Evolutionary conservation across 805 yeast species (phyloP).

Genomic region (Suhomyces sp.): DNA sequence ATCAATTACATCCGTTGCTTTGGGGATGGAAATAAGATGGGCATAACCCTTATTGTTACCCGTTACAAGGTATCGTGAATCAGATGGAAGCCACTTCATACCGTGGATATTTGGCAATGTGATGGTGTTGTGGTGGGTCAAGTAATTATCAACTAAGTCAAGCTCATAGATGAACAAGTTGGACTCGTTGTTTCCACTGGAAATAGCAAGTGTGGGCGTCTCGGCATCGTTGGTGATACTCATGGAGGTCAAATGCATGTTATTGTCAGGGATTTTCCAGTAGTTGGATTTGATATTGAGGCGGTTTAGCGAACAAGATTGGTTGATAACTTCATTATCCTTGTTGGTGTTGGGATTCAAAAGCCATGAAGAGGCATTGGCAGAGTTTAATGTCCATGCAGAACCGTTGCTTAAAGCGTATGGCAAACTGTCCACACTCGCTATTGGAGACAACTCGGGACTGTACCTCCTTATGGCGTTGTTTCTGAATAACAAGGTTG

Average conservation of each 20-base stretch:
- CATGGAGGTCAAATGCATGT: conserved; percentile 47
- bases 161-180: conserved; percentile 55
- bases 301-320: conserved; percentile 41
- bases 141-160: conserved; percentile 35
- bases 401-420: conserved; percentile 6
- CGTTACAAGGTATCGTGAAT: conserved; percentile 49
- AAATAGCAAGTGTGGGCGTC: conserved; percentile 49
- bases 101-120: conserved; percentile 54
- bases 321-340: conserved; percentile 37
- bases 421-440: conserved; percentile 18
- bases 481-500: conserved; percentile 41
- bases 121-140: conserved; percentile 61
- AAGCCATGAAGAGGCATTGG: no score
- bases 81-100: conserved; percentile 51
- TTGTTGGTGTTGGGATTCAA: conserved; percentile 23
- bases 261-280: conserved; percentile 46
- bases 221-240: conserved; percentile 19
- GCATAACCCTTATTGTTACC: conserved; percentile 79
- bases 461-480: conserved; percentile 35
- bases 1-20: conserved; percentile 27
- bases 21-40: conserved; percentile 70
- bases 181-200: conserved; percentile 45
- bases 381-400: conserved; percentile 34
- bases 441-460: conserved; percentile 22
- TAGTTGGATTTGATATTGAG: conserved; percentile 43